Evolutionary conservation across 352 stramenopile genomes (phyloP), one percentile per base, ranked within the genome.

Genomic region (Globisporangium okanoganense): DNA sequence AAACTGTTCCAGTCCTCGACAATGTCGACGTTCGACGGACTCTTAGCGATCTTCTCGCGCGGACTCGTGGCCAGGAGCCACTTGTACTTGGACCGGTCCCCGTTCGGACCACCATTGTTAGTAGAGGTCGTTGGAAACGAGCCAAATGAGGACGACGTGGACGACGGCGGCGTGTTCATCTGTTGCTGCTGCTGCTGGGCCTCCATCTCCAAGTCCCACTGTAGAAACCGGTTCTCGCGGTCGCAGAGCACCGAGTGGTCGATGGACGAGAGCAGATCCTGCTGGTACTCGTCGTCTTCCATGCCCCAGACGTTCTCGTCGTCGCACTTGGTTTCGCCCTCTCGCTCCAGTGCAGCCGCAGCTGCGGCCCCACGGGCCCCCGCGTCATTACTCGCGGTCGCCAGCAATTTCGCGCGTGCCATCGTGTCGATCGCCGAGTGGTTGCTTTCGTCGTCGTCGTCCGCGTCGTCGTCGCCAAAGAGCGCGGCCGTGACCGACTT

Each of bases 241-340:
- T 93, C 84, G 49, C 84, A 93, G 33, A 93, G 67, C 47, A 90
- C 82, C 14, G 79, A 76, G 54, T 91, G 84, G 55, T 93, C 84
- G 56, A 93, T 93, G 3, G 78, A 90, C 12, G 76, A 78, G 6
- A 92, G 72, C 51, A 92, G 58, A 38, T 89, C 79, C 44, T 87
- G 79, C 67, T 89, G 72, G 29, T 88, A 87, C 49, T 71, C 73
- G 52, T 90, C 79, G 43, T 76, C 82, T 43, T 86, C 82, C 73
- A 88, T 82, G 22, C 82, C 82, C 82, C 82, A 92, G 14, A 92
- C 73, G 45, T 77, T 84, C 20, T 69, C 69, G 24, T 85, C 70
- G 25, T 90, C 76, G n/a, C 85, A 71, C 56, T 82, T 87, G 48
- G 66, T 72, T 41, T 75, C 68, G 10, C 38, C 48, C 7, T 51